phyloP scores from a whole-genome alignment of 2,329 filamentous ascomycete species.

The Penicillium expansum region DNA sequence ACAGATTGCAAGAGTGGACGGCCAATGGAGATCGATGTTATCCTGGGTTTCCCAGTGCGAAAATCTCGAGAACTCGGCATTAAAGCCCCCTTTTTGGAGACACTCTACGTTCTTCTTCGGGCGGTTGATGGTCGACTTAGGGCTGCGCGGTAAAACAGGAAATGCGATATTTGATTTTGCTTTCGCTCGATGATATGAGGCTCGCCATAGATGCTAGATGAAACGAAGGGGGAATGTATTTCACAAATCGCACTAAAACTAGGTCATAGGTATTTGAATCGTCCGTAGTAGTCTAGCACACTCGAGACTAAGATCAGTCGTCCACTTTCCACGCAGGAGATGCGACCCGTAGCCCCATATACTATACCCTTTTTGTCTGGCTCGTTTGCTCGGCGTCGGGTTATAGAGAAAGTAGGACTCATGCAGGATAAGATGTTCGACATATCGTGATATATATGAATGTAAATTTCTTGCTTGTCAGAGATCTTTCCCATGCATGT shows the following conservation, averaged over 20 bases:
- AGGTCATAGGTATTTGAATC: neutral
- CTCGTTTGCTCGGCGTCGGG: neutral
- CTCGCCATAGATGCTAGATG: neutral
- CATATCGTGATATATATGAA: neutral
- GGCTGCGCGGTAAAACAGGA: conserved; percentile 8
- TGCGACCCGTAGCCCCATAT: neutral
- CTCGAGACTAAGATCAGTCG: neutral
- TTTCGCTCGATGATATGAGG: neutral
- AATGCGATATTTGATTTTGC: neutral
- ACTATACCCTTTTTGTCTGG: neutral
- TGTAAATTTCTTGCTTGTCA: neutral
- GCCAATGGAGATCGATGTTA: too few relatives aligned
- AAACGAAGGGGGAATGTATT: neutral
- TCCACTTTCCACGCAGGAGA: neutral
- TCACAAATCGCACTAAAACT: neutral
- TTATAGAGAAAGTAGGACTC: neutral
- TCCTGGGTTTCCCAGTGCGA: too few relatives aligned
- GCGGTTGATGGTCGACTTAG: conserved; percentile 27
- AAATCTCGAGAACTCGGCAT: too few relatives aligned
- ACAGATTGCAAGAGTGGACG: too few relatives aligned
- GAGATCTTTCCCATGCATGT: neutral
- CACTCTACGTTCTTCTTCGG: conserved; percentile 35
- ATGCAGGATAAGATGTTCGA: neutral
- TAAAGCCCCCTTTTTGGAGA: conserved; percentile 41
- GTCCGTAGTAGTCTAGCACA: neutral